Base-by-base conservation (phyloP, 257 asterid genomes). In the Salvia hispanica region DNA sequence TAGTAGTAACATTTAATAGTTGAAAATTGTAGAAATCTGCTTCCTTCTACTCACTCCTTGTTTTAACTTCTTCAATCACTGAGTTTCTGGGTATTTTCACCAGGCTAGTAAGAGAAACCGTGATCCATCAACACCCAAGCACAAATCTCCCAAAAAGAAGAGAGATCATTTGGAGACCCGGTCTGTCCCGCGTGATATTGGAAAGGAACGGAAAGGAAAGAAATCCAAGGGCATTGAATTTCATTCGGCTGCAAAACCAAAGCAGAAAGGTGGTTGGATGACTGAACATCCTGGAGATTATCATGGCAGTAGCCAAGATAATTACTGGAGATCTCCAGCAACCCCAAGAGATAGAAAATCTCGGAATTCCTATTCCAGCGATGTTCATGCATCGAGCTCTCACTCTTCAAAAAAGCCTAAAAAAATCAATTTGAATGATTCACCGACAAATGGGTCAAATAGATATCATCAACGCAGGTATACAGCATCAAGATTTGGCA, bases 211-310 rank as follows among this genome's bases (percentile, higher is more conserved):
- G 14, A 80, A 62, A 65, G 80, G 73, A 76, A 82, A 74, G 67
- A 74, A 72, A 64, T 5, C 72, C 51, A 71, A 80, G 45, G 42
- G 51, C 21, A 79, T 16, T 7, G 84, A 69, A 44, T 73, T 68
- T 31, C 7, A 73, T 10, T 67, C 86, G 3, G 67, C 78, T 47
- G 65, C 72, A 45, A 80, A 75, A 70, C 48, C 80, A 40, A 93
- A 85, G 75, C 81, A 69, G 44, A 86, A 84, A 78, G 86, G 89
- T 37, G 92, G 95, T 55, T 90, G 99, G 99, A 78, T 61, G 57
- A 71, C 88, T 5, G 86, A 85, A 66, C 66, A 85, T 71, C 89
- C 86, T 25, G 89, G 72, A 58, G 88, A 86, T 70, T 76, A 53
- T 37, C 18, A 34, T 55, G 50, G 56, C 62, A 72, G 69, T 58